Percentiles rank a stretch among this genome's conserved stretches.
phyloP scores from a whole-genome alignment of 768 basidiomycete genomes.

The Kwoniella newhampshirensis region DNA sequence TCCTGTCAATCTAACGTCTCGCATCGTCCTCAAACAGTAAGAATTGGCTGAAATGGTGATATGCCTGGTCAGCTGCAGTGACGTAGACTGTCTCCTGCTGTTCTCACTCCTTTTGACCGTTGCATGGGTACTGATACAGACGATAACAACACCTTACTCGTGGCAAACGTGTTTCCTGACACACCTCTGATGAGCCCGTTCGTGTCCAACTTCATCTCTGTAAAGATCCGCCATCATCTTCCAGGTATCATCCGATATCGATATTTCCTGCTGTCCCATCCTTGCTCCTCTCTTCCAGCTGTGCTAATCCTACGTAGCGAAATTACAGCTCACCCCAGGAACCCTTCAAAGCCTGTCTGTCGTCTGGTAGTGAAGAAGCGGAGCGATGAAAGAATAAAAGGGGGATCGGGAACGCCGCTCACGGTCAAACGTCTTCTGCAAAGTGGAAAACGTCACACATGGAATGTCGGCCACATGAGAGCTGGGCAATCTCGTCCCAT shows the following conservation, averaged over 20 bases:
- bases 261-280: not conserved
- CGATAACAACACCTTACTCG: constrained; percentile 3
- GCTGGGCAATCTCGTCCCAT: constrained; percentile 7
- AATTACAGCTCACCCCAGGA: too few relatives aligned
- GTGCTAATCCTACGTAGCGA: constrained; percentile 1
- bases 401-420: not conserved
- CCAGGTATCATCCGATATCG: too few relatives aligned
- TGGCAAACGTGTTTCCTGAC: constrained; percentile 8
- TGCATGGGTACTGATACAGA: too few relatives aligned
- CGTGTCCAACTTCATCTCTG: not conserved
- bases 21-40: not conserved
- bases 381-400: too few relatives aligned
- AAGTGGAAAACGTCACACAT: not conserved
- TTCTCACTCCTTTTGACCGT: too few relatives aligned
- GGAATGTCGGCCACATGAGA: constrained; percentile 6
- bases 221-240: constrained; percentile 12
- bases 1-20: too few relatives aligned
- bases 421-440: constrained; percentile 11
- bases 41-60: not conserved
- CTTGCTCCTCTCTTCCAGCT: constrained; percentile 8
- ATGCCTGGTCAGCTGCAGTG: not conserved
- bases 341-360: too few relatives aligned
- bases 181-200: constrained; percentile 7
- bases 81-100: too few relatives aligned
- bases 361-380: too few relatives aligned